phyloP scores from a whole-genome alignment of 345 rosid genomes.

The Alliaria petiolata region DNA sequence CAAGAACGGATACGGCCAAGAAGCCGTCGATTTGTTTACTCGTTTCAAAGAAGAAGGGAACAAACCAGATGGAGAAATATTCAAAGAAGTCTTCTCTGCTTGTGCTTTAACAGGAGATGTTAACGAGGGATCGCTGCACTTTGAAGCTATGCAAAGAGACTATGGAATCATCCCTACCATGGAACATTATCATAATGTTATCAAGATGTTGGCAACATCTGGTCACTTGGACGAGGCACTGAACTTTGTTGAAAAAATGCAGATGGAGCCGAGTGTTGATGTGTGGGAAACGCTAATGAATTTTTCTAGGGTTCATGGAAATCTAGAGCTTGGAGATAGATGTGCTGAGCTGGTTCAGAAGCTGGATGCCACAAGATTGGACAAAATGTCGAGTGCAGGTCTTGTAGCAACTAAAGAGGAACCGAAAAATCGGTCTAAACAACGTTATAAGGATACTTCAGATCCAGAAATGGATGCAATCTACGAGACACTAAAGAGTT shows the following conservation, averaged over 20 bases:
- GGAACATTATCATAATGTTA: slow-evolving; percentile 47
- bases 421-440: neutral
- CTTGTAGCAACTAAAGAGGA: neutral
- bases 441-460: neutral
- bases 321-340: slow-evolving; percentile 13
- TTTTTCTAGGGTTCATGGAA: slow-evolving; percentile 61
- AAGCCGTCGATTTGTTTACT: slow-evolving; percentile 51
- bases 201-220: slow-evolving; percentile 50
- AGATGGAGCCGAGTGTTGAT: slow-evolving; percentile 48
- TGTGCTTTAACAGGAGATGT: slow-evolving; percentile 54
- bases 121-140: slow-evolving; percentile 56
- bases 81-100: slow-evolving; percentile 45
- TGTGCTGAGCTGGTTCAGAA: neutral
- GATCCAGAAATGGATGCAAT: neutral
- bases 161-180: slow-evolving; percentile 51
- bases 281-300: slow-evolving; percentile 79
- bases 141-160: slow-evolving; percentile 56
- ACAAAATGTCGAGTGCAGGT: neutral
- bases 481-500: neutral
- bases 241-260: slow-evolving; percentile 62
- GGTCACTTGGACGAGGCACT: slow-evolving; percentile 76
- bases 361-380: neutral
- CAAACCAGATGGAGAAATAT: slow-evolving; percentile 57
- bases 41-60: slow-evolving; percentile 42
- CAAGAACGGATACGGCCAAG: slow-evolving; percentile 61